Conservation (phyloP, 2,329 filamentous ascomycete species). For the Penicillium sp. region DNA sequence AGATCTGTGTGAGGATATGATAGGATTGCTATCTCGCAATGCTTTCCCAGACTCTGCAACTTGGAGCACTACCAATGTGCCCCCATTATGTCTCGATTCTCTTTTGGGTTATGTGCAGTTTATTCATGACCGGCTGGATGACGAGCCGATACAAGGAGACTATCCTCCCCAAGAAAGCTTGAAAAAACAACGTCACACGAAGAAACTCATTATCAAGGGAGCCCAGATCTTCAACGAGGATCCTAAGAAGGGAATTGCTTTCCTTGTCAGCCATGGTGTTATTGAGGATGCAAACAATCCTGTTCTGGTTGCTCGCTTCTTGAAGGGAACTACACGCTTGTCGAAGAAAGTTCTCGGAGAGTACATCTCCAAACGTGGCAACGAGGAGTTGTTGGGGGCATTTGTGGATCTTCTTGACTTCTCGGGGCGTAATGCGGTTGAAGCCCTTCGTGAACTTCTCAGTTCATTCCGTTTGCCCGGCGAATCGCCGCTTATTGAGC, state of each 20-base stretch:
- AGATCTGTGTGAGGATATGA: constrained; percentile 92
- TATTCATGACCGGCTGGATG: constrained; percentile 79
- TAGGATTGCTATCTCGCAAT: constrained; percentile 87
- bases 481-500: constrained; percentile 87
- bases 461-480: constrained; percentile 91
- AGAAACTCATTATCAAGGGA: constrained; percentile 85
- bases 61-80: constrained; percentile 98
- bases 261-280: constrained; percentile 79
- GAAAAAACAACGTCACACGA: constrained; percentile 70
- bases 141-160: constrained; percentile 62
- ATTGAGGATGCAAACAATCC: constrained; percentile 74
- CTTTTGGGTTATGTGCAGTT: constrained; percentile 88
- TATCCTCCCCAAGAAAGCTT: constrained; percentile 65
- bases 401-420: constrained; percentile 92
- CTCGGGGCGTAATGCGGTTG: constrained; percentile 77
- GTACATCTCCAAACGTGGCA: constrained; percentile 85
- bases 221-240: constrained; percentile 92
- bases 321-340: constrained; percentile 81
- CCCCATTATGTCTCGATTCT: constrained; percentile 88
- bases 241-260: constrained; percentile 83
- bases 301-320: constrained; percentile 75
- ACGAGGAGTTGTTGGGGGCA: constrained; percentile 77
- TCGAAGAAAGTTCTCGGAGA: constrained; percentile 91
- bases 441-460: constrained; percentile 81
- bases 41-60: constrained; percentile 95